Evolutionary conservation across 805 yeast genomes (phyloP), one percentile per base, ranked within the genome.

Genomic region (Zygotorulaspora florentina): DNA sequence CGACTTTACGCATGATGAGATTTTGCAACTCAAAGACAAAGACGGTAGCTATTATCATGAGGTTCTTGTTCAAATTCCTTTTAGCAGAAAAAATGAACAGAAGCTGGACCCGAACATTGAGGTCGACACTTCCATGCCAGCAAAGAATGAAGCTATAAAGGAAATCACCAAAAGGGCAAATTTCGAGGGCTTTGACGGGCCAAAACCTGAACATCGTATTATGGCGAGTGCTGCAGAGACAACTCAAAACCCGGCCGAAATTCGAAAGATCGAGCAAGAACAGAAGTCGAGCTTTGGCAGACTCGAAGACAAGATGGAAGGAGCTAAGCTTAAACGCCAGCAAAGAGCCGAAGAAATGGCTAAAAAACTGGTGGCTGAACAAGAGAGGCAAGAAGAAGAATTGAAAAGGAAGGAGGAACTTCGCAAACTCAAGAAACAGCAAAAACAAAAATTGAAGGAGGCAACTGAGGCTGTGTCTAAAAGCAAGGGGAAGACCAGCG

Each of bases 21-120:
- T 64, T 6, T 50, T 62, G 18, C 40, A 53, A 8, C 45, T 58
- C 39, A 56, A 49, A 17, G 54, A 46, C 34, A 39, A 33, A 5
- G 64, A 61, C 27, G 64, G 60, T 3, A 52, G 61, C 16, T 55
- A 51, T 28, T 64, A 61, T 45, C 62, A 51, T 15, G 62, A 58
- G 40, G 52, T 55, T 2, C 45, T 45, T 8, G 61, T 60, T 10
- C 56, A 57, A 16, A 50, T 64, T 3, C 67, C 69, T 3, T 46
- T 56, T 12, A 51, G 57, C 13, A 36, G 35, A 12, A 43, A 23
- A 10, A 49, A 38, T 35, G 18, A 42, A 13, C 47, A 47, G 27
- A 46, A 29, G 39, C 45, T 17, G 33, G 44, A 47, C 36, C 10
- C 45, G 23, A 38, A 37, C 39, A n/a, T 37, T 26, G 26, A 45